Base-by-base conservation (phyloP, 257 asterid species). In the Penstemon newberryi region DNA sequence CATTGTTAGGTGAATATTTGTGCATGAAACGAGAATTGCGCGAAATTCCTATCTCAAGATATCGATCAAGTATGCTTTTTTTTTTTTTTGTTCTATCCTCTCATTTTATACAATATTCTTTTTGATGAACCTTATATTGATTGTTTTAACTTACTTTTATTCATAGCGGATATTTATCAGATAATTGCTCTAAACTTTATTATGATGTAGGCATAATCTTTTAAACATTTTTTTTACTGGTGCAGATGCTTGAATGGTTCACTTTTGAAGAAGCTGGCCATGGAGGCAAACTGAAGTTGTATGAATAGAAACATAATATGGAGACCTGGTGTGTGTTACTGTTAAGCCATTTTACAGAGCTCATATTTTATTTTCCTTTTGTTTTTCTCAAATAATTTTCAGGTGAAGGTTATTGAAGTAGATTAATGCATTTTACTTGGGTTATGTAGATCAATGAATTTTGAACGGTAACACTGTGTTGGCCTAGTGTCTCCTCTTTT, bases 1-100 rank as follows among this genome's bases (percentile, higher is more conserved):
- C 87, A 40, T 75, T 90, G 77, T 76, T 90, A 71, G 92, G 97
- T 72, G 96, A 90, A 85, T 83, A 80, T 79, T 70, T 89, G 82
- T 91, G 96, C 83, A 85, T 82, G 86, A 89, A 5, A 74, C 88
- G 79, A 44, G 97, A 91, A 83, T 65, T 75, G 81, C 84, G 77
- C 7, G 96, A 91, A 51, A 91, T 91, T 74, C 97, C 95, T 7
- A 83, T 85, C 65, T 41, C 85, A 52, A 87, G 89, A 84, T 81
- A 69, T 61, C 84, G 96, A 52, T 79, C 95, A 59, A 83, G 96
- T 91, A 91, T 79, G 89, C 69, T 41, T 40, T 65, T 81, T 57
- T 25, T n/a, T n/a, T 25, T 25, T 1, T 74, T 61, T 58, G 33
- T 46, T 63, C 4, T 39, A 11, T 19, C 36, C 12, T 33, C 11